phyloP scores from a whole-genome alignment of 208 protist species.

The Wallacemonas collosoma region DNA sequence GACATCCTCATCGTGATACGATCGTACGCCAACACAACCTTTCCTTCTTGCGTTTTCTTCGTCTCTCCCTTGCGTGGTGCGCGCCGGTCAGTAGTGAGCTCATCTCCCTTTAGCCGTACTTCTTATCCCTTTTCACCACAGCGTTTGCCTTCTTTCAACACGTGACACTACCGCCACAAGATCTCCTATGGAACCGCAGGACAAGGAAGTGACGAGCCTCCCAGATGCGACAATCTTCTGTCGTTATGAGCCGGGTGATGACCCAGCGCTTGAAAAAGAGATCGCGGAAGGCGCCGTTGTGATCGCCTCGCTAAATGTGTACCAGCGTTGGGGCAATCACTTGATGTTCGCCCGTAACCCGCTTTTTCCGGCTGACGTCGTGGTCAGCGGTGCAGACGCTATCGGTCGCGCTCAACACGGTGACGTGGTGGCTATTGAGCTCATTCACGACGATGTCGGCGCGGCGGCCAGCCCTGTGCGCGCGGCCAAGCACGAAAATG shows the following conservation, averaged over 20 bases:
- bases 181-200: background rate
- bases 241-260: conserved; percentile 41
- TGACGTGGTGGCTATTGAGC: conserved; percentile 76
- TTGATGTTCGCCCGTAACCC: conserved; percentile 57
- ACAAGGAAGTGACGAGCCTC: background rate
- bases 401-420: conserved; percentile 40
- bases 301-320: conserved; percentile 56
- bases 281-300: conserved; percentile 56
- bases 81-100: no score
- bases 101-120: no score
- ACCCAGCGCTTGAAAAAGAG: conserved; percentile 41
- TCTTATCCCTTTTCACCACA: no score
- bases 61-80: no score
- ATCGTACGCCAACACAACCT: no score
- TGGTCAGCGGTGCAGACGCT: conserved; percentile 39
- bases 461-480: background rate
- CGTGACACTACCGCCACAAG: background rate
- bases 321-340: conserved; percentile 33
- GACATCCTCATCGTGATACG: no score
- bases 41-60: no score
- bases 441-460: conserved; percentile 25
- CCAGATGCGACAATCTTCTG: background rate
- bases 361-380: conserved; percentile 52
- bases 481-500: background rate
- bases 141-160: no score